Conservation (phyloP, 805 yeast species). For the Nakazawaea pomicola region DNA sequence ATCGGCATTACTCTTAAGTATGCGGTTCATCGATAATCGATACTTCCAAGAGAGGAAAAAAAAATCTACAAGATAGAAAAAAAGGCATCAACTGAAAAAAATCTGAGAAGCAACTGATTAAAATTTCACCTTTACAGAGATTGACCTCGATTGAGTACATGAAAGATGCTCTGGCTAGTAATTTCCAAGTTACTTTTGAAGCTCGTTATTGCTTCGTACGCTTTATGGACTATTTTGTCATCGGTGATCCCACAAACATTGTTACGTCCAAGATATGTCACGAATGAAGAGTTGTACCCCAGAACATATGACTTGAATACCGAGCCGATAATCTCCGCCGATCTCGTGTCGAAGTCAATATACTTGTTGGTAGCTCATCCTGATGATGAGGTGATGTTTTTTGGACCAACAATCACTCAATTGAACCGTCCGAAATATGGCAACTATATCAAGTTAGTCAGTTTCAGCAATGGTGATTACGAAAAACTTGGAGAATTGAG, state of each 20-base stretch:
- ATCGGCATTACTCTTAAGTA: too few species aligned
- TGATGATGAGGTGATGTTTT: constrained; percentile 98
- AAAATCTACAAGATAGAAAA: neutral
- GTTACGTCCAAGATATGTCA: constrained; percentile 6
- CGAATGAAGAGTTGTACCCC: constrained; percentile 4
- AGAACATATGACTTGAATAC: constrained; percentile 6
- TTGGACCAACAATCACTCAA: constrained; percentile 70
- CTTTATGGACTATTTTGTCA: constrained; percentile 33
- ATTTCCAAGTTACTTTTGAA: neutral
- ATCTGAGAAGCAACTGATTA: too few species aligned
- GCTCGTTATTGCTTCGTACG: constrained; percentile 20
- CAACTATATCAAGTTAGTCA: constrained; percentile 54
- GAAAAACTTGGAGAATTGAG: constrained; percentile 69
- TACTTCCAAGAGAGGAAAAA: neutral
- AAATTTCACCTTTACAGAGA: too few species aligned
- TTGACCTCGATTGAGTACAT: neutral
- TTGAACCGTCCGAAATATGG: constrained; percentile 38
- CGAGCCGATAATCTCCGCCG: neutral
- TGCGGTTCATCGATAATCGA: too few species aligned
- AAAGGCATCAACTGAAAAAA: neutral
- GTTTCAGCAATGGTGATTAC: constrained; percentile 75
- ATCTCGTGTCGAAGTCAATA: constrained; percentile 20
- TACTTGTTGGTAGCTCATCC: constrained; percentile 85
- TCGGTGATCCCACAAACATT: constrained; percentile 35
- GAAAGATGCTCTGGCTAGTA: neutral